Evolutionary conservation across 371 early-diverging fungal genomes (phyloP), one percentile per base, ranked within the genome.

Genomic region (Mortierella sp.): DNA sequence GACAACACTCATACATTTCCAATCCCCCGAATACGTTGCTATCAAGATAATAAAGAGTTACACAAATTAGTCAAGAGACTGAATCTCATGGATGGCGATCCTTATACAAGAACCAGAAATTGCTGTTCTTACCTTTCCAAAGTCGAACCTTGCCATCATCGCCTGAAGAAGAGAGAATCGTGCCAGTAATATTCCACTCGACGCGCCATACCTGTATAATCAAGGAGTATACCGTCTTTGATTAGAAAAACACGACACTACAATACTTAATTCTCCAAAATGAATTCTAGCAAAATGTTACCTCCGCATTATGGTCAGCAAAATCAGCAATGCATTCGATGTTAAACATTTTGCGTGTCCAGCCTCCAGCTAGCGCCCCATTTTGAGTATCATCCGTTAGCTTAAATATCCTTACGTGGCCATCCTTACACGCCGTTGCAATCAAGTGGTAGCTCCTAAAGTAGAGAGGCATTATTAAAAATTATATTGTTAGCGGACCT

Each of bases 121-220:
- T 19, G 6, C 6, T 45, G 13, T 17, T 45, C 57, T 66, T 74
- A 84, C 85, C 85, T 77, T 92, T 95, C 97, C 97, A 98, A 58
- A 96, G 82, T 2, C 96, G 88, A 19, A 96, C 88, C 69, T 90
- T 93, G 26, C 98, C 97, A 83, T 98, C 98, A 72, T 96, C 96
- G 26, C 97, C 96, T 57, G 94, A 92, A 13, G 94, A 93, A 3
- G 93, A 90, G 23, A 98, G 84, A 45, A 96, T 92, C 0, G 98
- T 97, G 3, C 98, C 98, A 3, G 94, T 94, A 32, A 96, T 84
- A 83, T 98, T 98, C 97, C 97, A 97, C 73, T 94, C 93, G 1
- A 97, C 95, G 15, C 93, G 85, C 94, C 97, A 96, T 7, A 96
- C 94, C 86, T 91, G 67, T 55, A 68, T 64, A 59, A 32, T 5